phyloP scores from a whole-genome alignment of 1,284 basidiomycete genomes.

The Ganoderma lucidum region DNA sequence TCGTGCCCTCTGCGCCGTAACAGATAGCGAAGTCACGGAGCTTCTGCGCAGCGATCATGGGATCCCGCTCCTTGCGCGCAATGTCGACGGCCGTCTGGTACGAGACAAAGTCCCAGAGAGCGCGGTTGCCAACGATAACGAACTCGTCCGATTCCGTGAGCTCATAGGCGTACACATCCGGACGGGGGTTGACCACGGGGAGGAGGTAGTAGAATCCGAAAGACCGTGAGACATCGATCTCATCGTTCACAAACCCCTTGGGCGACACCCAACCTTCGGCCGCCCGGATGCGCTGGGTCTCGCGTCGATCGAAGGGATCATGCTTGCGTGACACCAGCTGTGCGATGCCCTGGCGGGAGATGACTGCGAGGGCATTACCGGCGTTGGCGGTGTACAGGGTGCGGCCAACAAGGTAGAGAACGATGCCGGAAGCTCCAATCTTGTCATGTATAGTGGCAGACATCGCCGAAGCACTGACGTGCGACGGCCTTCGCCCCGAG shows the following conservation, averaged over 20 bases:
- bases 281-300: conserved; percentile 87
- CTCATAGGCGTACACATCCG: conserved; percentile 77
- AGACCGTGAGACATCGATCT: conserved; percentile 89
- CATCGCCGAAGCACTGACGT: conserved; percentile 59
- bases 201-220: conserved; percentile 95
- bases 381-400: conserved; percentile 92
- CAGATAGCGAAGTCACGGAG: conserved; percentile 96
- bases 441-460: conserved; percentile 50
- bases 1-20: conserved; percentile 93
- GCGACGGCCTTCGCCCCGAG: conserved; percentile 73
- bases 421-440: conserved; percentile 88
- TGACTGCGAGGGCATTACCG: conserved; percentile 90
- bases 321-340: conserved; percentile 84
- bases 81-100: conserved; percentile 98
- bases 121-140: conserved; percentile 93
- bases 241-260: conserved; percentile 93
- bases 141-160: conserved; percentile 94
- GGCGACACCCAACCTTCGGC: conserved; percentile 98
- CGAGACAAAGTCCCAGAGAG: conserved; percentile 94
- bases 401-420: conserved; percentile 86
- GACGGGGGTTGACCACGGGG: conserved; percentile 91
- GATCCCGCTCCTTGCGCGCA: conserved; percentile 88
- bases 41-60: conserved; percentile 98
- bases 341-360: conserved; percentile 86
- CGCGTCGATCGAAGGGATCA: conserved; percentile 89